These are phyloP conservation scores for Venturiaceae sp. DNA, from an alignment of 2,329 filamentous ascomycete species.

Conservation along the genomic window DNA sequence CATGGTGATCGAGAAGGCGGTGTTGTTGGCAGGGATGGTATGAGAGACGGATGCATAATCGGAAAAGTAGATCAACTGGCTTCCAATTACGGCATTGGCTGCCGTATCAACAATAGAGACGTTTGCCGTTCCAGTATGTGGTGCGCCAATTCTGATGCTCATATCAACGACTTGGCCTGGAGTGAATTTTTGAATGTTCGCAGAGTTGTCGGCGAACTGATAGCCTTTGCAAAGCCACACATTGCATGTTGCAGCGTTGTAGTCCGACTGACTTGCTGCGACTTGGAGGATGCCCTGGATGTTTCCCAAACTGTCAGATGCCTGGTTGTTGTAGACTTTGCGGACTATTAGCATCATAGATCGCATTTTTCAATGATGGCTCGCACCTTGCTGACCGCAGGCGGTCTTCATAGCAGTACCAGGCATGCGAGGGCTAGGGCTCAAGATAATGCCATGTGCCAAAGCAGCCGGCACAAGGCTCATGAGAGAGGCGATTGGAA, in stretches of 20 bases:
- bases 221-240: constrained; percentile 50
- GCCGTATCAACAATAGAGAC: constrained; percentile 48
- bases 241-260: constrained; percentile 37
- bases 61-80: constrained; percentile 44
- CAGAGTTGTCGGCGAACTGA: constrained; percentile 46
- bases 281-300: constrained; percentile 46
- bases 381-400: constrained; percentile 38
- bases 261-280: constrained; percentile 37
- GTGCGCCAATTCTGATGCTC: constrained; percentile 38
- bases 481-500: constrained; percentile 12
- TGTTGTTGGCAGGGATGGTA: constrained; percentile 34
- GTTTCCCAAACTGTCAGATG: constrained; percentile 46
- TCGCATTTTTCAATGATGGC: neutral
- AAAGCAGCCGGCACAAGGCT: constrained; percentile 28
- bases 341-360: neutral
- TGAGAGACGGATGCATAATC: constrained; percentile 42
- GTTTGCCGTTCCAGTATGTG: constrained; percentile 47
- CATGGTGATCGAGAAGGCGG: constrained; percentile 44
- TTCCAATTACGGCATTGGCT: constrained; percentile 42
- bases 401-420: constrained; percentile 41
- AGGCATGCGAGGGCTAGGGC: constrained; percentile 38
- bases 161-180: constrained; percentile 38
- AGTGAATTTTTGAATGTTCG: constrained; percentile 42
- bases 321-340: constrained; percentile 39
- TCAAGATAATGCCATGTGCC: constrained; percentile 44